phyloP scores from a whole-genome alignment of 352 stramenopile species.

The Pythium pyrilobum region DNA sequence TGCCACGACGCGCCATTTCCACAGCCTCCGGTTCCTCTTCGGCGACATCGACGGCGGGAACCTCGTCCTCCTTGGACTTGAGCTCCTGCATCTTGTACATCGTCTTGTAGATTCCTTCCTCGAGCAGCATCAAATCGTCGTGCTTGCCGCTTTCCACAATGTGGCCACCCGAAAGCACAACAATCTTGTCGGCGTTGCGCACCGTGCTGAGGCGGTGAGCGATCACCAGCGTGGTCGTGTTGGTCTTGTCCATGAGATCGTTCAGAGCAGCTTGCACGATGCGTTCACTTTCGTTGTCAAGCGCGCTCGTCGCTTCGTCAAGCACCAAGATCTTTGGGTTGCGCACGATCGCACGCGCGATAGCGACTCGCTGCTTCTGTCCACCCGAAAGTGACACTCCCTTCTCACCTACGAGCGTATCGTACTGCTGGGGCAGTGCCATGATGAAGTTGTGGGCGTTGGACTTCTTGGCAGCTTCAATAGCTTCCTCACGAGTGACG shows the following conservation, averaged over 20 bases:
- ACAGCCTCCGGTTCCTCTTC: constrained; percentile 62
- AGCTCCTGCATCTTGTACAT: constrained; percentile 61
- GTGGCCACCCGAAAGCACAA: constrained; percentile 26
- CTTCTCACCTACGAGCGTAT: constrained; percentile 10
- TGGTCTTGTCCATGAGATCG: constrained; percentile 22
- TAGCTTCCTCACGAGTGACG: background rate
- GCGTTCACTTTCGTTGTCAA: constrained; percentile 44
- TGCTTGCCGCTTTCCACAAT: constrained; percentile 34
- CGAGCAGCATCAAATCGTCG: constrained; percentile 35
- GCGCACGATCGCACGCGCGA: constrained; percentile 27
- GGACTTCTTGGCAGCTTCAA: background rate
- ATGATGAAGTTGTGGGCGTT: constrained; percentile 8
- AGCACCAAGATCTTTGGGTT: constrained; percentile 39
- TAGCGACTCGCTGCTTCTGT: background rate
- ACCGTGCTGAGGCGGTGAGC: constrained; percentile 48
- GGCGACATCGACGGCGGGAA: constrained; percentile 37
- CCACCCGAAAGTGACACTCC: background rate
- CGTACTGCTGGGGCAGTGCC: constrained; percentile 34
- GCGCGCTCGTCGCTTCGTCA: constrained; percentile 43
- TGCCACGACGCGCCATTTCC: constrained; percentile 77
- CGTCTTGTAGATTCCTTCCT: constrained; percentile 73
- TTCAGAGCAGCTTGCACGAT: constrained; percentile 39
- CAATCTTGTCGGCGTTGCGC: constrained; percentile 39
- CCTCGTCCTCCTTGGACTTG: background rate
- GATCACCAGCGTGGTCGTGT: constrained; percentile 60